phyloP scores from a whole-genome alignment of 1,284 basidiomycete species.

The Leccinum olivaceoglutinosum region DNA sequence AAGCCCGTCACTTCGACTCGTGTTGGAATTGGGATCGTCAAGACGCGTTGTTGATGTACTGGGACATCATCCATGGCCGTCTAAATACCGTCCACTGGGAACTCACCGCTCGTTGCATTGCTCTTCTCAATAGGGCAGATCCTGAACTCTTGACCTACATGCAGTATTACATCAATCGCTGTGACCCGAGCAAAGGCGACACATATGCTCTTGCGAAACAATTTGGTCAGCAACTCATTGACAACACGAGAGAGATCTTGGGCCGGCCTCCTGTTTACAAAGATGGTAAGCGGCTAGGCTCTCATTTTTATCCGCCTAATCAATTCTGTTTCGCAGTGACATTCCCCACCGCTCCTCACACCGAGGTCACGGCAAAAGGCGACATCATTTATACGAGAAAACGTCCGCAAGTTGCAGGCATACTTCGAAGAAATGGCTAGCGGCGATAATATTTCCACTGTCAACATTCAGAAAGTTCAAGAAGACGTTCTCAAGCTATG shows the following conservation, averaged over 20 bases:
- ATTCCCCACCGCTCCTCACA: conserved; percentile 96
- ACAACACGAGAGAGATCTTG: conserved; percentile 87
- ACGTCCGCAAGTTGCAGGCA: conserved; percentile 94
- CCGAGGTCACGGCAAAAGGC: conserved; percentile 88
- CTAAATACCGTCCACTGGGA: conserved; percentile 90
- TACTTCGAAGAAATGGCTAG: conserved; percentile 99
- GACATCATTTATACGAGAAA: conserved; percentile 91
- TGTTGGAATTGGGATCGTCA: conserved; percentile 99
- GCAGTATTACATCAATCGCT: conserved; percentile 90
- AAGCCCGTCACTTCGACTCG: conserved; percentile 96
- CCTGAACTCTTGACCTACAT: conserved; percentile 87
- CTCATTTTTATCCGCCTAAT: not conserved
- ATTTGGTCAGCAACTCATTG: conserved; percentile 93
- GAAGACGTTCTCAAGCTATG: conserved; percentile 94
- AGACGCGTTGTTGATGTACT: conserved; percentile 92
- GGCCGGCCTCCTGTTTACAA: conserved; percentile 86
- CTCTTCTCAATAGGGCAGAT: conserved; percentile 96
- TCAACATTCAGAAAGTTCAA: conserved; percentile 96
- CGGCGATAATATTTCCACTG: conserved; percentile 78
- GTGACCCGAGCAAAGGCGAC: conserved; percentile 80
- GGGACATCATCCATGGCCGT: conserved; percentile 94
- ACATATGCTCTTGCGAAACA: conserved; percentile 93
- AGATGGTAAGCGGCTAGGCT: conserved; percentile 62
- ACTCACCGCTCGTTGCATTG: conserved; percentile 68
- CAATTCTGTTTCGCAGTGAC: conserved; percentile 56